phyloP scores from a whole-genome alignment of 139 green algal genomes.

The Volvox reticuliferus region DNA sequence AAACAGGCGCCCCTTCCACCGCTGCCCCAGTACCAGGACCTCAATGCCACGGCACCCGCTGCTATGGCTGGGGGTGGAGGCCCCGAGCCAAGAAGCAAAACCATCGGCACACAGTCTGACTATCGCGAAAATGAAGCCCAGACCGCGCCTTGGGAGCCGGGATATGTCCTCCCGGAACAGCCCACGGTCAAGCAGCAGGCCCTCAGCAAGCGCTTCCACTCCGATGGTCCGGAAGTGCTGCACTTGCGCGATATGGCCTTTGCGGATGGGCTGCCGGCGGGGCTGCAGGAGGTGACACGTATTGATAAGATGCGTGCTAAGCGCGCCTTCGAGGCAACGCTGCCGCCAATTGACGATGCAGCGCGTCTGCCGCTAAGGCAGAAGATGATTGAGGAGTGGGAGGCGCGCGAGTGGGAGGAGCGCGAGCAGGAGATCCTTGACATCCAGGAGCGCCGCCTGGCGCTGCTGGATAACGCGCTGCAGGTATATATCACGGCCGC shows the following conservation, averaged over 20 bases:
- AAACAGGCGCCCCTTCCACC: constrained; percentile 30
- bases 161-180: constrained; percentile 64
- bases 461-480: constrained; percentile 65
- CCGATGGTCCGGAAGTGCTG: constrained; percentile 78
- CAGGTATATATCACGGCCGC: not conserved
- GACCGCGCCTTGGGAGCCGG: constrained; percentile 78
- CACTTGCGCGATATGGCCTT: constrained; percentile 77
- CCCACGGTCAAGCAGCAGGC: constrained; percentile 71
- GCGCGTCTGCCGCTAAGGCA: constrained; percentile 75
- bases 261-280: constrained; percentile 72
- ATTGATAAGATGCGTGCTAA: constrained; percentile 85
- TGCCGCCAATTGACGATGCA: constrained; percentile 78
- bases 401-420: constrained; percentile 82
- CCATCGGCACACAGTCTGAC: constrained; percentile 81
- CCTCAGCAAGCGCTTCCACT: constrained; percentile 64
- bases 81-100: constrained; percentile 48
- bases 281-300: constrained; percentile 62
- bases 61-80: not conserved
- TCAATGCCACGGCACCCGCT: constrained; percentile 17
- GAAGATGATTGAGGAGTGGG: constrained; percentile 86
- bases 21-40: constrained; percentile 18
- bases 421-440: constrained; percentile 78
- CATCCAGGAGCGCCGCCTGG: constrained; percentile 80
- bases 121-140: constrained; percentile 86
- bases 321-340: constrained; percentile 80